Evolutionary conservation across 2,329 filamentous ascomycete genomes (phyloP), one percentile per base, ranked within the genome.

Genomic region (Xylariaceae sp.): DNA sequence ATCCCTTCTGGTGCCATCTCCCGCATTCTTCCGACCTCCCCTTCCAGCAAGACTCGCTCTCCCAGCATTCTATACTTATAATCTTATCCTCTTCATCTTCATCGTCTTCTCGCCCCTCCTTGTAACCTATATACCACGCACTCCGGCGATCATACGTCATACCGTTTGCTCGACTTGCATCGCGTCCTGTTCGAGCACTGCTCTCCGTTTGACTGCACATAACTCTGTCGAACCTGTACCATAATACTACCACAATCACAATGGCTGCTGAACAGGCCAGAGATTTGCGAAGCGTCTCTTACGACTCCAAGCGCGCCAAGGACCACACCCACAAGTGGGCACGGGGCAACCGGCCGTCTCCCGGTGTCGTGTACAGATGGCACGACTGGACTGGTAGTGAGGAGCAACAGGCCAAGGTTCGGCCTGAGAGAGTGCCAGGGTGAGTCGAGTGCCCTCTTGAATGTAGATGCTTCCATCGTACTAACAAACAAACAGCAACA

Each of bases 271-370:
- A 71, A 47, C 65, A 67, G 48, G 61, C 66, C 52, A 76, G 77
- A 59, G 78, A 80, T 66, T 65, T 80, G 44, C 77, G 78, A 70
- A 74, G 76, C 68, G 72, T 70, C 55, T 69, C 73, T 61, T 74
- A 73, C 60, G 76, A 77, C 66, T 73, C 70, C 64, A 79, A 79
- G 71, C 75, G 77, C 57, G 65, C 63, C 68, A 79, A 78, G 70
- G 75, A 79, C 65, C 72, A 72, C 3, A 65, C 62, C 17, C 64
- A 68, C 58, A 79, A 80, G 67, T 80, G 78, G 78, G 69, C 73
- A 7, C 68, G 72, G 11, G 77, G 77, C 57, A 59, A 62, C 23
- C 73, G 74, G 3, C 66, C 70, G 2, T 65, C 67, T 37, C 34
- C 68, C 23, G 75, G 74, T 15, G 64, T 68, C 53, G 60, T 51